Base-by-base conservation (phyloP, 1,139 yeast species). In the Diutina catenulata region DNA sequence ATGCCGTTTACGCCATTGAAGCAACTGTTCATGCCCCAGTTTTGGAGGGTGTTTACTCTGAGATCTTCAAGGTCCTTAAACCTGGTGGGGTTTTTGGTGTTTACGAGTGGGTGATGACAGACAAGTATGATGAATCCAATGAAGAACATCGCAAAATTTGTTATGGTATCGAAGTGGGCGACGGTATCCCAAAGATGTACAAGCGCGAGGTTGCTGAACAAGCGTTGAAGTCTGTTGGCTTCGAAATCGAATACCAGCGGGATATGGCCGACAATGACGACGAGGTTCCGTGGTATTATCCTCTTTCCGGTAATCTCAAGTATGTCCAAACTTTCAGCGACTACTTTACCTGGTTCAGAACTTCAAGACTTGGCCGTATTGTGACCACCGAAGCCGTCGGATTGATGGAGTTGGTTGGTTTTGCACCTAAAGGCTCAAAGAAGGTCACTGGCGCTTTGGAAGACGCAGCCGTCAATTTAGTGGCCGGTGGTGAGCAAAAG, bases 31-130 rank as follows among this genome's bases (percentile, higher is more conserved):
- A 91, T 57, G 98, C 98, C 21, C 98, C 98, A 43, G 83, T 78
- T 37, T 75, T 93, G 54, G 95, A 87, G 62, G 96, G 96, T 55
- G 98, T 93, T 41, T 91, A 91, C 62, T 70, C 84, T 41, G 95
- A 91, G 68, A 91, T 93, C 56, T 91, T 76, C 74, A 84, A 87
- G 57, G 96, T 86, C 24, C 74, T 91, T 61, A 91, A 91, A 66
- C 98, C 97, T 49, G 96, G 98, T 57, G 98, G 98, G 58, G 75
- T 72, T 38, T 91, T 91, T 50, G 98, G 97, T 58, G 97, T 91
- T 42, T 91, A 91, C 68, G 98, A 91, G 66, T 91, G 98, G 98
- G 97, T 91, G 47, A 80, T 91, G 94, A 91, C 97, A 46, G 95
- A 88, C 52, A 72, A 67, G 40, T 93, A 86, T 60, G 98, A 91